Evolutionary conservation across 164 flowering plant genomes (phyloP), one percentile per base, ranked within the genome.

Genomic region (Litsea cubeba): DNA sequence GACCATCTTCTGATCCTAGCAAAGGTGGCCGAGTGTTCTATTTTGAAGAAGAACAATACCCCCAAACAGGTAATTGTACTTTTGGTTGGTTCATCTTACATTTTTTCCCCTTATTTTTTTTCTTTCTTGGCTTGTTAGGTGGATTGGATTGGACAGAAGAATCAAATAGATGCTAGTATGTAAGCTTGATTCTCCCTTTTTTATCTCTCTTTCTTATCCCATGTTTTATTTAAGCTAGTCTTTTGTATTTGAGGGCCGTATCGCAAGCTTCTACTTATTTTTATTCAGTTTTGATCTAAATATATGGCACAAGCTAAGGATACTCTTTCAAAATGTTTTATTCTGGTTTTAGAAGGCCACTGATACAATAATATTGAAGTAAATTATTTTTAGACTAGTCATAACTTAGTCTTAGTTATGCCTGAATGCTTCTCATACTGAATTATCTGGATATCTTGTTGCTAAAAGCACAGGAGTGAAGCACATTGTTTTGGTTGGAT

Each of bases 131-230:
- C 20, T 12, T 81, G 20, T 46, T 81, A 95, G 98, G 99, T 95
- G 79, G 99, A 95, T 64, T 93, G 99, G 99, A 85, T 91, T 79
- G 99, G 99, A 67, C 99, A 95, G 81, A 95, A 91, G 80, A 93
- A 95, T 83, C 99, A 95, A 80, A 95, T 93, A 46, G 98, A 95
- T 88, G 94, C 95, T 69, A 97, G 98, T 93, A 69, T 78, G 83
- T 18, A 54, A 49, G 67, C 65, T 17, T 46, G 51, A 40, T 28
- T 15, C 23, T 40, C 40, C 18, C 63, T 18, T 63, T 28, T n/a
- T 28, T 58, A 0, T 30, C 24, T 62, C 1, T 1, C 15, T 12
- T 54, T 54, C 60, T 15, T 18, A 54, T 14, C 60, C n/a, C 2
- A 23, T 28, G 71, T 26, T 72, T 69, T 1, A 64, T 46, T 30